phyloP scores from a whole-genome alignment of 805 yeast species.

The Starmerella kuoi region DNA sequence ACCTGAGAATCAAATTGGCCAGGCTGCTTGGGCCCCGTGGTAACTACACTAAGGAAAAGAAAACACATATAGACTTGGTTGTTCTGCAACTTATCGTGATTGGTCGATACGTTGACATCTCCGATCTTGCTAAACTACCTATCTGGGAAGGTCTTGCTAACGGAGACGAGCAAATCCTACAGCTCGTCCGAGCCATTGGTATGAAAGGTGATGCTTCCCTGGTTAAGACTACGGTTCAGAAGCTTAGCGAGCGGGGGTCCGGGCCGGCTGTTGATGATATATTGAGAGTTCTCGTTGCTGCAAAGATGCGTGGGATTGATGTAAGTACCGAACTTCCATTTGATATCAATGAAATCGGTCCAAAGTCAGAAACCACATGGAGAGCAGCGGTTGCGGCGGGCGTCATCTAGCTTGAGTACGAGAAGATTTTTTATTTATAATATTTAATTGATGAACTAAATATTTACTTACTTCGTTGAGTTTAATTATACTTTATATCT shows the following conservation, averaged over 20 bases:
- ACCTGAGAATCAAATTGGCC: constrained; percentile 14
- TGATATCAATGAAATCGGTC: constrained; percentile 4
- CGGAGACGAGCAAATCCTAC: background rate
- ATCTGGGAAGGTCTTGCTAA: constrained; percentile 4
- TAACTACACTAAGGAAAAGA: no score
- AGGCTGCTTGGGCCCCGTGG: constrained; percentile 16
- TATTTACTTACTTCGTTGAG: no score
- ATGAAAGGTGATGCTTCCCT: constrained; percentile 7
- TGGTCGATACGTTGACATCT: constrained; percentile 6
- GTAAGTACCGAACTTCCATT: constrained; percentile 4
- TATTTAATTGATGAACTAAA: no score
- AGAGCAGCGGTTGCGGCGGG: constrained; percentile 21
- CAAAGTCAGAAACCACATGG: constrained; percentile 10
- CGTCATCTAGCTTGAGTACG: constrained; percentile 7
- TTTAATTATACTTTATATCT: no score
- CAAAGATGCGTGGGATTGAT: constrained; percentile 15
- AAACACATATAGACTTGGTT: background rate
- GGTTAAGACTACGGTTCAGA: constrained; percentile 3
- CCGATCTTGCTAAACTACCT: constrained; percentile 13
- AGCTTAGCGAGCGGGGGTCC: constrained; percentile 2
- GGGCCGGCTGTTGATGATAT: constrained; percentile 13
- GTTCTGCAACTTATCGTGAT: constrained; percentile 5
- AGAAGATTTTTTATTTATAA: no score
- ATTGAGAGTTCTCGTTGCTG: constrained; percentile 12
- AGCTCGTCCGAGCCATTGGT: constrained; percentile 12